A percentile compares a stretch with the other conserved stretches of the same genome.
Evolutionary conservation across 2,329 filamentous ascomycete species (phyloP).

Genomic region (Dactylonectria macrodidyma): DNA sequence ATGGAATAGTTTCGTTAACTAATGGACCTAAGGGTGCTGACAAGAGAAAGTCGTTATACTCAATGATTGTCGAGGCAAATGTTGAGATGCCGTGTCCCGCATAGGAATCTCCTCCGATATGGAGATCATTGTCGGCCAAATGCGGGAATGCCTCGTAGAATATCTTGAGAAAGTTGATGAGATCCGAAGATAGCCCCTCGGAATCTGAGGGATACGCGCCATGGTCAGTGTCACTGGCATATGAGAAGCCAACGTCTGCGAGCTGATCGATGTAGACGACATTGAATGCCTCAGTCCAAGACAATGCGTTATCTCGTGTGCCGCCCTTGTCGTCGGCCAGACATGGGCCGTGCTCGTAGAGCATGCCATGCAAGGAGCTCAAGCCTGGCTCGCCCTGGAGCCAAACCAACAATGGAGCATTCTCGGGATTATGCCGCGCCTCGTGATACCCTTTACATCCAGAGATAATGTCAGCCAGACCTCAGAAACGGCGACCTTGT

Average conservation of each 20-base stretch:
- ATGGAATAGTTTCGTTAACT: not conserved
- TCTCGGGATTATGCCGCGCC: not conserved
- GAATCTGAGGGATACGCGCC: not conserved
- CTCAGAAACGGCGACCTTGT: not conserved
- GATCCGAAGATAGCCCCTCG: not conserved
- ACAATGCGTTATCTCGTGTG: not conserved
- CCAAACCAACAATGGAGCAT: conserved; percentile 13
- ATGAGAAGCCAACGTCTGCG: conserved; percentile 6
- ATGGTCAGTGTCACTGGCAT: not conserved
- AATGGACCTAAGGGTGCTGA: too few relatives aligned
- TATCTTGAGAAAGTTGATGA: not conserved
- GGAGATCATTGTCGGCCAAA: not conserved
- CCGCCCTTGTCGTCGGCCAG: not conserved
- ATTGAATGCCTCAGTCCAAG: conserved; percentile 18
- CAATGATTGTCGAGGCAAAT: not conserved
- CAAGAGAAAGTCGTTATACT: not conserved
- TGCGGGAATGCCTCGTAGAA: conserved; percentile 9
- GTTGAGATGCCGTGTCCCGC: not conserved
- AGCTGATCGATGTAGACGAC: conserved; percentile 7
- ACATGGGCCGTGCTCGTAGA: conserved; percentile 14
- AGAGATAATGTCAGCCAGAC: too few relatives aligned
- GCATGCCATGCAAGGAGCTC: conserved; percentile 13
- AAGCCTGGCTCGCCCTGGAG: conserved; percentile 11
- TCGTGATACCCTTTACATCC: conserved; percentile 10
- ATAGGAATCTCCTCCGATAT: not conserved